Conservation (phyloP, 2,329 filamentous ascomycete genomes). For the Fusarium coicis region DNA sequence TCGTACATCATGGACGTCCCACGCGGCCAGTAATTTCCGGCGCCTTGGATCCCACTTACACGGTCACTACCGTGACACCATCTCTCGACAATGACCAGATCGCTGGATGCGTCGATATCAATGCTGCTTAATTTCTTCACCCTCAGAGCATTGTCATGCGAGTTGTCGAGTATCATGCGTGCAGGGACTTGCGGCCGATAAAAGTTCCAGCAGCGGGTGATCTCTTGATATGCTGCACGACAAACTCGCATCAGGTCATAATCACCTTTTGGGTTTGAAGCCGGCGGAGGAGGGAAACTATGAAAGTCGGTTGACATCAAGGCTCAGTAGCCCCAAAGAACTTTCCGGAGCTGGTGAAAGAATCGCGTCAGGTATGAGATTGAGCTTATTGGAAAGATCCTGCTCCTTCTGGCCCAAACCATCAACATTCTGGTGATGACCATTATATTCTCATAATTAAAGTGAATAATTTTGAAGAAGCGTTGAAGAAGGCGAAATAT, state of each 20-base stretch:
- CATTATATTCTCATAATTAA: neutral
- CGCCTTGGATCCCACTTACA: no score
- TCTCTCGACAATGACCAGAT: neutral
- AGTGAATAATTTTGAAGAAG: neutral
- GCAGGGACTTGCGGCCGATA: no score
- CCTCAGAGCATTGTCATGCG: no score
- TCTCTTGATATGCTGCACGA: neutral
- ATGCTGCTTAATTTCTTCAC: neutral
- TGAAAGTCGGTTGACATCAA: neutral
- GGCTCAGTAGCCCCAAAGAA: neutral
- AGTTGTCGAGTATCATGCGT: no score
- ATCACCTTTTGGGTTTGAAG: accelerated
- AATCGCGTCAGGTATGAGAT: neutral
- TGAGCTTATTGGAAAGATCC: neutral
- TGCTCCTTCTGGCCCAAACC: neutral
- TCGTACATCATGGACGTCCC: no score
- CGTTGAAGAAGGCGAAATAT: neutral
- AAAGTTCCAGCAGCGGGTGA: neutral
- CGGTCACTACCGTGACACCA: no score
- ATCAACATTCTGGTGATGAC: neutral
- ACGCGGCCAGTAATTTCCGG: no score
- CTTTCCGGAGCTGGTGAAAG: neutral
- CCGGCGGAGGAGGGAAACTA: neutral
- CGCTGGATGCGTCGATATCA: neutral
- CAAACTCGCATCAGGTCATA: neutral